Conservation (phyloP, 208 protist species). For the Leishmania mexicana region DNA sequence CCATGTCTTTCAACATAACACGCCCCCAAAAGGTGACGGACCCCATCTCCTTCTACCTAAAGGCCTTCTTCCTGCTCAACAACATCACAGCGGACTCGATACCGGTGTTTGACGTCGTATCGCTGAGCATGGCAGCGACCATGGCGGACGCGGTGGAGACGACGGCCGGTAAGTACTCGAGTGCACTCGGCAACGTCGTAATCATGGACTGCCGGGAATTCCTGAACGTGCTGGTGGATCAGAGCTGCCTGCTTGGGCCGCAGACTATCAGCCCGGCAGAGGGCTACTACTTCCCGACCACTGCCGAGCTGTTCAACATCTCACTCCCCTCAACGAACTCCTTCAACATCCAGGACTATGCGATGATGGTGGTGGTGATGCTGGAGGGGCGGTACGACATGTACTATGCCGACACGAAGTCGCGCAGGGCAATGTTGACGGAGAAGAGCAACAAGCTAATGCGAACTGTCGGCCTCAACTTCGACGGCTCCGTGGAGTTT, state of each 20-base stretch:
- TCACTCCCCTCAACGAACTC: conserved; percentile 5
- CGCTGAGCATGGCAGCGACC: conserved; percentile 26
- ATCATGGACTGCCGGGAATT: conserved; percentile 84
- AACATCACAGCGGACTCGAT: conserved; percentile 49
- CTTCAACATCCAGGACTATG: conserved; percentile 61
- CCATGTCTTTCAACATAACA: conserved; percentile 25
- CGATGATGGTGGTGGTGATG: conserved; percentile 66
- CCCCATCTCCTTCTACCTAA: conserved; percentile 23
- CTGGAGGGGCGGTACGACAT: conserved; percentile 68
- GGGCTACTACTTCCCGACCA: conserved; percentile 36
- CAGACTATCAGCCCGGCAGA: conserved; percentile 16
- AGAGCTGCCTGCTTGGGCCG: conserved; percentile 36
- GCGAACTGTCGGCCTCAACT: conserved; percentile 49
- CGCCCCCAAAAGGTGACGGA: conserved; percentile 29
- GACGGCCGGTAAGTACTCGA: conserved; percentile 91
- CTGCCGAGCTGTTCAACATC: conserved; percentile 34
- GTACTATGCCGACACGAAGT: conserved; percentile 62
- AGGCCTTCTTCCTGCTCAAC: conserved; percentile 49
- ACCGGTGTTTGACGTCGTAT: conserved; percentile 31
- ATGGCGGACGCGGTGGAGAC: conserved; percentile 77
- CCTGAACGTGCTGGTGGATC: conserved; percentile 30
- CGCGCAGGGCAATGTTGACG: conserved; percentile 53
- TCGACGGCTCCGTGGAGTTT: conserved; percentile 50
- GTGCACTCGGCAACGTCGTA: conserved; percentile 88
- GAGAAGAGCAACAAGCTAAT: conserved; percentile 58